A percentile compares a stretch with the other conserved stretches of the same genome.
These are phyloP conservation scores for Emydomyces testavorans DNA, from an alignment of 2,329 filamentous ascomycete species.

Conservation along the genomic window DNA sequence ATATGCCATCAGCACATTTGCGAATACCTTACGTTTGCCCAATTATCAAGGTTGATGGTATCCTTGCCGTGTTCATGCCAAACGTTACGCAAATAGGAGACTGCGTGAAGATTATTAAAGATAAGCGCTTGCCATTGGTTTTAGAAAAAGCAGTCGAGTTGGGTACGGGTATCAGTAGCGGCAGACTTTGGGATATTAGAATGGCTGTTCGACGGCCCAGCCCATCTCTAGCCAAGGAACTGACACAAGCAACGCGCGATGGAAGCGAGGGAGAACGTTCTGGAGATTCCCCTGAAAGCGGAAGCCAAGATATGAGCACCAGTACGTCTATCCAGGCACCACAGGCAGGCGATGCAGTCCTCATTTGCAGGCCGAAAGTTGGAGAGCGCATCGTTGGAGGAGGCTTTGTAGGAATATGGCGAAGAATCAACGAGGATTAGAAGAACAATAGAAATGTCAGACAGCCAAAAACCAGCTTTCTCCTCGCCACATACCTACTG, in stretches of 20 bases:
- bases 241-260: slow-evolving; percentile 23
- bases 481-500: too few relatives aligned
- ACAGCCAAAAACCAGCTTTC: neutral
- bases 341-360: slow-evolving; percentile 15
- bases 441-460: neutral
- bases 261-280: slow-evolving; percentile 20
- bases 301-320: neutral
- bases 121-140: slow-evolving; percentile 43
- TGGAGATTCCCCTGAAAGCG: slow-evolving; percentile 12
- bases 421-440: slow-evolving; percentile 27
- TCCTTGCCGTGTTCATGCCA: slow-evolving; percentile 60
- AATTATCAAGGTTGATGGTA: slow-evolving; percentile 52
- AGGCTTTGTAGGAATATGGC: slow-evolving; percentile 43
- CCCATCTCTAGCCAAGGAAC: neutral
- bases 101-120: slow-evolving; percentile 46
- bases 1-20: slow-evolving; percentile 54
- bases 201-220: slow-evolving; percentile 27
- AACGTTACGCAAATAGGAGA: slow-evolving; percentile 66
- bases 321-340: slow-evolving; percentile 3
- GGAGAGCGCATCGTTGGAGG: slow-evolving; percentile 39
- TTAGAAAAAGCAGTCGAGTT: slow-evolving; percentile 38
- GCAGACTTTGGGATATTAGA: slow-evolving; percentile 39
- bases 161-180: slow-evolving; percentile 36
- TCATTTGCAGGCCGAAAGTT: slow-evolving; percentile 45
- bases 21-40: slow-evolving; percentile 37